Percentiles rank a stretch among this genome's conserved stretches.
Conservation (phyloP, 257 asterid genomes). For the Phtheirospermum japonicum region DNA sequence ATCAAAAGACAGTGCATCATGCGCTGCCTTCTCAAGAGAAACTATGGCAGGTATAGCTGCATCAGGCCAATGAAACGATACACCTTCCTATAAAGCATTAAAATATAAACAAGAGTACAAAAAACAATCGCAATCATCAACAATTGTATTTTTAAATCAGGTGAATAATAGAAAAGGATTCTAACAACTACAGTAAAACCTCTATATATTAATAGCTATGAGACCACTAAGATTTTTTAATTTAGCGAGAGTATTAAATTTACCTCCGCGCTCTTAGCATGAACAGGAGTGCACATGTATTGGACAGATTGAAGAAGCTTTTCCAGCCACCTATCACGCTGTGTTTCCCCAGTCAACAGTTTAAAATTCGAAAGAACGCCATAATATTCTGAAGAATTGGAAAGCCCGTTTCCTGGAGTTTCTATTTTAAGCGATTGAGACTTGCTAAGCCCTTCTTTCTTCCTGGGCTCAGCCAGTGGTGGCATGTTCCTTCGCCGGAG, state of each 20-base stretch:
- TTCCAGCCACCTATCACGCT: constrained; percentile 66
- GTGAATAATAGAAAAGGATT: neutral
- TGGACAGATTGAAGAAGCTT: constrained; percentile 55
- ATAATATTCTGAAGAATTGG: constrained; percentile 44
- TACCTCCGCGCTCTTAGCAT: constrained; percentile 37
- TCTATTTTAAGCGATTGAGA: constrained; percentile 46
- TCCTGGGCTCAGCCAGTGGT: constrained; percentile 54
- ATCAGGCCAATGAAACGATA: constrained; percentile 52
- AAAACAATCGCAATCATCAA: neutral
- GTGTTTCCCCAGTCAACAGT: constrained; percentile 49
- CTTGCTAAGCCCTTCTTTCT: constrained; percentile 38
- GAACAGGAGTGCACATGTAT: constrained; percentile 40
- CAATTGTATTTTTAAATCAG: neutral
- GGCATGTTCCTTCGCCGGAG: constrained; percentile 41
- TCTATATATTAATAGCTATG: too few species aligned
- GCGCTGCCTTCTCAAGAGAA: constrained; percentile 63
- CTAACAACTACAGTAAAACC: neutral
- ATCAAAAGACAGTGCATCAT: constrained; percentile 44
- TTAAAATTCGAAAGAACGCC: constrained; percentile 39
- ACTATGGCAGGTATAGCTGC: constrained; percentile 45
- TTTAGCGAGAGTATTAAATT: neutral
- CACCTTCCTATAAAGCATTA: constrained; percentile 27
- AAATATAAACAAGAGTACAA: constrained; percentile 21
- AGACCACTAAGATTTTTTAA: too few species aligned
- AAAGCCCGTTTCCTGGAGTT: constrained; percentile 53